Conservation (phyloP, 352 stramenopile species). For the Pseudoperonospora humuli region DNA sequence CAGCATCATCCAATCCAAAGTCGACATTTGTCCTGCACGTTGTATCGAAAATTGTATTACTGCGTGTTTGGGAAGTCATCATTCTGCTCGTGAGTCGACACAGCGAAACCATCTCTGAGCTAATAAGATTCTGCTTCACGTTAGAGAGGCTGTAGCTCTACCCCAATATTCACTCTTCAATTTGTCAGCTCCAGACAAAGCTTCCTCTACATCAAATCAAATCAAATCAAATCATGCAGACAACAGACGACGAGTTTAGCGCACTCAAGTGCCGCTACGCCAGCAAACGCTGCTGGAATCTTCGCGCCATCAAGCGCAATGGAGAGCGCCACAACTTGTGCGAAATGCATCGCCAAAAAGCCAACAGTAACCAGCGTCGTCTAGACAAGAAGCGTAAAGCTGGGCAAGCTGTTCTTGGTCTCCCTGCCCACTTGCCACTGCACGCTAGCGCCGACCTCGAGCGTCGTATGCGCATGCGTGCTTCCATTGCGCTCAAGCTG, state of each 20-base stretch:
- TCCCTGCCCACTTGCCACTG: slow-evolving; percentile 20
- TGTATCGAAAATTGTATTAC: neutral
- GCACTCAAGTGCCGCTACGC: slow-evolving; percentile 67
- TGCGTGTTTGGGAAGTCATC: slow-evolving; percentile 1
- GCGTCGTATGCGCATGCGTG: slow-evolving; percentile 29
- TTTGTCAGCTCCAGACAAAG: slow-evolving; percentile 16
- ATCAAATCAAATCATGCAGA: slow-evolving; percentile 6
- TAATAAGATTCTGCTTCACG: slow-evolving; percentile 8
- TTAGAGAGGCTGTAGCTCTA: slow-evolving; percentile 7
- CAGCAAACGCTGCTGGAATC: slow-evolving; percentile 78
- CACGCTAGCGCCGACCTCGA: slow-evolving; percentile 19
- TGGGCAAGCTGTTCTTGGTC: slow-evolving; percentile 25
- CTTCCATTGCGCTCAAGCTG: slow-evolving; percentile 31
- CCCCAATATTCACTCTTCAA: slow-evolving; percentile 20
- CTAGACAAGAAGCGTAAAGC: slow-evolving; percentile 71
- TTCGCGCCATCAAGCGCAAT: slow-evolving; percentile 75
- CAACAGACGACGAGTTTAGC: slow-evolving; percentile 28
- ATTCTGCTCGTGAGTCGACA: slow-evolving; percentile 5
- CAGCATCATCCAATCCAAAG: slow-evolving; percentile 13
- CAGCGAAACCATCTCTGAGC: neutral
- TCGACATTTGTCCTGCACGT: slow-evolving; percentile 1
- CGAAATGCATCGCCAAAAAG: slow-evolving; percentile 76
- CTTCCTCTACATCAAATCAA: neutral
- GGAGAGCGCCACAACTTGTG: slow-evolving; percentile 79
- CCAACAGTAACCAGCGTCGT: slow-evolving; percentile 77